A percentile compares a stretch with the other conserved stretches of the same genome.
phyloP scores from a whole-genome alignment of 805 yeast species.

The Brettanomyces sp. region DNA sequence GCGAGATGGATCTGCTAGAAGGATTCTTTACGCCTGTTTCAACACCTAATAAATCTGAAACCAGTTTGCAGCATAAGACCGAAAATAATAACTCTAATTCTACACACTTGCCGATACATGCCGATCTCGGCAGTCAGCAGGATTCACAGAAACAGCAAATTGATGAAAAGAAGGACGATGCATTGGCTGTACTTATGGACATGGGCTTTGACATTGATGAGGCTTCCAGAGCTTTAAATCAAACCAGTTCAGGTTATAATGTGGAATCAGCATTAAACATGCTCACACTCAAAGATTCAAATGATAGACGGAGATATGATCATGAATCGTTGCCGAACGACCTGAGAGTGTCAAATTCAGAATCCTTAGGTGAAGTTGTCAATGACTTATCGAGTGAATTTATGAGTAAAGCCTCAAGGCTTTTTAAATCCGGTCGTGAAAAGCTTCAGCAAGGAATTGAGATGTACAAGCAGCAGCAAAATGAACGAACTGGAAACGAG shows the following conservation, averaged over 20 bases:
- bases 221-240: slow-evolving; percentile 50
- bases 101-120: too few relatives aligned
- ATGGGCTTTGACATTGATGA: slow-evolving; percentile 67
- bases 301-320: slow-evolving; percentile 29
- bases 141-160: too few relatives aligned
- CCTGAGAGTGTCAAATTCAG: not conserved
- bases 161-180: slow-evolving; percentile 28
- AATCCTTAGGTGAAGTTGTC: slow-evolving; percentile 28
- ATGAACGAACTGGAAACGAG: slow-evolving; percentile 23
- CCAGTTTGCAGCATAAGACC: not conserved
- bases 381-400: slow-evolving; percentile 48
- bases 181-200: slow-evolving; percentile 62
- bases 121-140: too few relatives aligned
- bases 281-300: slow-evolving; percentile 42
- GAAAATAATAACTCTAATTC: too few relatives aligned
- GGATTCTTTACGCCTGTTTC: slow-evolving; percentile 1
- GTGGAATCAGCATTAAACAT: slow-evolving; percentile 57
- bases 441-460: slow-evolving; percentile 56
- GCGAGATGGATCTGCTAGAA: slow-evolving; percentile 3
- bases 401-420: slow-evolving; percentile 48
- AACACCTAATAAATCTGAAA: not conserved
- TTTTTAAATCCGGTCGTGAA: slow-evolving; percentile 50
- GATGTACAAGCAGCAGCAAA: slow-evolving; percentile 35
- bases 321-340: slow-evolving; percentile 3
- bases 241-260: slow-evolving; percentile 42